Conservation (phyloP, 371 early-diverging fungal species). For the Mucor indicus region DNA sequence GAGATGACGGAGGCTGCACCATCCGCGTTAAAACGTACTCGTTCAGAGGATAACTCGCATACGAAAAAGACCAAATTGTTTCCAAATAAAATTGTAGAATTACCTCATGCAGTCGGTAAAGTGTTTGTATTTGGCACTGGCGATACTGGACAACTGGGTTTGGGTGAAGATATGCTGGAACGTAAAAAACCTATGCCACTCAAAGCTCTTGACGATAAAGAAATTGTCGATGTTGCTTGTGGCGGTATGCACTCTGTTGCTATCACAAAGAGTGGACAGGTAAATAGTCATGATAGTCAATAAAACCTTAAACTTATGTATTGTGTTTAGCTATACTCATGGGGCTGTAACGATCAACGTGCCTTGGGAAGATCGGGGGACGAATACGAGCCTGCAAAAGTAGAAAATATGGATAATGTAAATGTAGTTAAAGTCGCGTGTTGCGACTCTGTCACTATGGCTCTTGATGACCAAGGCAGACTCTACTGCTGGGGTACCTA, state of each 20-base stretch:
- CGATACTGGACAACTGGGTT: constrained; percentile 96
- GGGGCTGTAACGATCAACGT: constrained; percentile 99
- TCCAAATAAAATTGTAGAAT: constrained; percentile 17
- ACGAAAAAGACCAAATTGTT: constrained; percentile 2
- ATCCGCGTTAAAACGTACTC: constrained; percentile 11
- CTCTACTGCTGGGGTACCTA: constrained; percentile 98
- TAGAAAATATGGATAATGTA: constrained; percentile 64
- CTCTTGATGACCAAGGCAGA: constrained; percentile 80
- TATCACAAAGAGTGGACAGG: constrained; percentile 71
- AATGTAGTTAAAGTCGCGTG: constrained; percentile 84
- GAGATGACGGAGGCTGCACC: constrained; percentile 15
- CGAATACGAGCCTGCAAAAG: constrained; percentile 65
- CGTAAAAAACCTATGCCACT: constrained; percentile 76
- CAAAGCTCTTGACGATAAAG: constrained; percentile 55
- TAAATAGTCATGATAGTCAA: constrained; percentile 37
- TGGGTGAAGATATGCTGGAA: constrained; percentile 77
- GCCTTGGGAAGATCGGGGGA: constrained; percentile 92
- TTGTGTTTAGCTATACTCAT: constrained; percentile 65
- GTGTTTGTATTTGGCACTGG: constrained; percentile 94
- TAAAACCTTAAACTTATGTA: background rate
- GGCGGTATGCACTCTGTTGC: constrained; percentile 93
- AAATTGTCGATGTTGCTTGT: constrained; percentile 76
- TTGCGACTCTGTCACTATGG: constrained; percentile 92
- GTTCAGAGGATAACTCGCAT: background rate
- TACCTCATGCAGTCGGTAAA: constrained; percentile 47